Conservation (phyloP, 2,329 filamentous ascomycete species). For the Sporothrix phasma region DNA sequence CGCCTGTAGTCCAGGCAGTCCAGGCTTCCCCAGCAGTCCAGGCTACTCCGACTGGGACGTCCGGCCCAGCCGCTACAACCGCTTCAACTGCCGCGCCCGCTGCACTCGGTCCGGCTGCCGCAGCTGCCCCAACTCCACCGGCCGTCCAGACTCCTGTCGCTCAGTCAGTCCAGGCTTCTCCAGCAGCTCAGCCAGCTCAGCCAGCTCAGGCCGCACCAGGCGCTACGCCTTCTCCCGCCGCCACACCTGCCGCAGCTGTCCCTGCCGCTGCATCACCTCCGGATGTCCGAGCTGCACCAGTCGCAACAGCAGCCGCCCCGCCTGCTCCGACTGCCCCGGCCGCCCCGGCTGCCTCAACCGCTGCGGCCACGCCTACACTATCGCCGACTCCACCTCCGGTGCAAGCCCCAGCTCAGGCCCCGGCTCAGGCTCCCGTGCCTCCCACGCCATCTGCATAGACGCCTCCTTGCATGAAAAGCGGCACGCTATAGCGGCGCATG, state of each 20-base stretch:
- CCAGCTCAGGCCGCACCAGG: not conserved
- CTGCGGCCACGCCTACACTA: not conserved
- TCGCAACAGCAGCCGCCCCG: not conserved
- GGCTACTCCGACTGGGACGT: too few species aligned
- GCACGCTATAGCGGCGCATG: too few species aligned
- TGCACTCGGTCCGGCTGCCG: too few species aligned
- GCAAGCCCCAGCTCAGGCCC: not conserved
- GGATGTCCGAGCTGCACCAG: not conserved
- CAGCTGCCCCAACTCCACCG: not conserved
- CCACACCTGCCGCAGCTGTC: not conserved
- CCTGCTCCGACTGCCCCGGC: not conserved
- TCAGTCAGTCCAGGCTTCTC: not conserved
- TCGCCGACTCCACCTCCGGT: not conserved
- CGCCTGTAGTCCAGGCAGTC: not conserved
- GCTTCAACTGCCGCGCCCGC: too few species aligned
- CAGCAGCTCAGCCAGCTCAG: not conserved
- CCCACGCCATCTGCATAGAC: not conserved
- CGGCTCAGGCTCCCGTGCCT: not conserved
- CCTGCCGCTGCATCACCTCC: too few species aligned
- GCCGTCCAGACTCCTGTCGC: not conserved
- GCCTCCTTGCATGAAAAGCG: too few species aligned
- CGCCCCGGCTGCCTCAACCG: not conserved
- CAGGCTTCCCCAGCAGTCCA: not conserved
- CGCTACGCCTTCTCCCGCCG: not conserved
- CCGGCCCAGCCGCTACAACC: too few species aligned